phyloP scores from a whole-genome alignment of 257 asterid species.

The Dorcoceras hygrometricum region DNA sequence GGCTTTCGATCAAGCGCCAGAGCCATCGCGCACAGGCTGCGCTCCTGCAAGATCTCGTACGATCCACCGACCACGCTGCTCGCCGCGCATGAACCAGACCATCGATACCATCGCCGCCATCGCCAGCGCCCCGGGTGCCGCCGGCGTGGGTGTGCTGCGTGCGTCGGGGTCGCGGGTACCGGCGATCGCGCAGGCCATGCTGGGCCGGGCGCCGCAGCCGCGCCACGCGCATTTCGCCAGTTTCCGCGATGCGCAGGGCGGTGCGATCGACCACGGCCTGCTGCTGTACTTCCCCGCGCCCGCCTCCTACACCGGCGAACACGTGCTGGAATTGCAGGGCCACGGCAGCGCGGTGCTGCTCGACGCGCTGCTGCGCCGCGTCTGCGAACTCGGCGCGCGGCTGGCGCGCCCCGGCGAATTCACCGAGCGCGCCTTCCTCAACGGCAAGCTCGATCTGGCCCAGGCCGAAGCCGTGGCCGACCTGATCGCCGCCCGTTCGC shows the following conservation, averaged over 20 bases:
- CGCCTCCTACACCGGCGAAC: neutral
- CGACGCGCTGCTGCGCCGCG: neutral
- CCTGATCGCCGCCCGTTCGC: neutral
- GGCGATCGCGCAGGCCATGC: neutral
- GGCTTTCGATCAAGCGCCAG: too few species aligned
- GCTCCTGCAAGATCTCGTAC: too few species aligned
- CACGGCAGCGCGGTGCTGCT: neutral
- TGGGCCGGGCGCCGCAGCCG: neutral
- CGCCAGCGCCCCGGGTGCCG: neutral
- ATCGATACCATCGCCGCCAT: neutral
- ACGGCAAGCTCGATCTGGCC: constrained; percentile 2
- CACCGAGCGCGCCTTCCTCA: neutral
- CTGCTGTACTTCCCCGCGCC: neutral
- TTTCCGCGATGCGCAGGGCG: neutral
- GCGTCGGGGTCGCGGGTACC: neutral
- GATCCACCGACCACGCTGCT: too few species aligned
- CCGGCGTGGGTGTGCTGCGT: neutral
- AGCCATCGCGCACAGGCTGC: too few species aligned
- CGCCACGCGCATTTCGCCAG: neutral
- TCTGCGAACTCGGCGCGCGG: neutral
- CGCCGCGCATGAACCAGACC: neutral
- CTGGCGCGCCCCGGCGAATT: neutral
- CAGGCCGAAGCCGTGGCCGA: constrained; percentile 7
- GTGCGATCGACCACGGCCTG: neutral
- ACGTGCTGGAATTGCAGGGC: constrained; percentile 6